phyloP scores from a whole-genome alignment of 306 rosid species.

The Lathyrus sativus region DNA sequence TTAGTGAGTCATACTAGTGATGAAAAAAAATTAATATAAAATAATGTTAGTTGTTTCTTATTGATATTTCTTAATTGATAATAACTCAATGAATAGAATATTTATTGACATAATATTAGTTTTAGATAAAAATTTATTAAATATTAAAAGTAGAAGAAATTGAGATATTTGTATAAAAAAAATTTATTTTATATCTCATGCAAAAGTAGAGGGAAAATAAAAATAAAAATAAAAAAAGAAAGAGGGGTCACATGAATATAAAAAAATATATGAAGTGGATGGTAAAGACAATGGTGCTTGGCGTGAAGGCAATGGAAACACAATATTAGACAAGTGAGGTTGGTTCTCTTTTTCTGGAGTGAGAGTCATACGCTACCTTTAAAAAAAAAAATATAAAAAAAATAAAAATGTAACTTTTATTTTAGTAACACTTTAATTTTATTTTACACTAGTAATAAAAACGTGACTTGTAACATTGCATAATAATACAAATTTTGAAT shows the following conservation, averaged over 20 bases:
- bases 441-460: neutral
- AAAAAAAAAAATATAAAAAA: no score
- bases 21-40: no score
- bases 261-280: constrained; percentile 38
- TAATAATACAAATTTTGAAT: neutral
- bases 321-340: neutral
- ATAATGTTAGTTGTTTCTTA: no score
- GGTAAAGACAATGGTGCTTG: constrained; percentile 45
- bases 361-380: neutral
- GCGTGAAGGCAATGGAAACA: constrained; percentile 56
- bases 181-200: neutral
- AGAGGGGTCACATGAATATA: constrained; percentile 40
- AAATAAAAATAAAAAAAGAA: neutral
- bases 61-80: no score
- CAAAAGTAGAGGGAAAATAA: neutral
- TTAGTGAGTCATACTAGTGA: no score
- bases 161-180: no score
- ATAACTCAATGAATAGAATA: no score
- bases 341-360: neutral
- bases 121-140: no score
- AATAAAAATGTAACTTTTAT: neutral
- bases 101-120: no score
- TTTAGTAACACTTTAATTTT: no score
- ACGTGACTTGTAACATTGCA: neutral
- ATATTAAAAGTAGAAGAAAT: no score